Evolutionary conservation across 805 yeast species (phyloP).

Genomic region (Helenozyma baotianmanensis): DNA sequence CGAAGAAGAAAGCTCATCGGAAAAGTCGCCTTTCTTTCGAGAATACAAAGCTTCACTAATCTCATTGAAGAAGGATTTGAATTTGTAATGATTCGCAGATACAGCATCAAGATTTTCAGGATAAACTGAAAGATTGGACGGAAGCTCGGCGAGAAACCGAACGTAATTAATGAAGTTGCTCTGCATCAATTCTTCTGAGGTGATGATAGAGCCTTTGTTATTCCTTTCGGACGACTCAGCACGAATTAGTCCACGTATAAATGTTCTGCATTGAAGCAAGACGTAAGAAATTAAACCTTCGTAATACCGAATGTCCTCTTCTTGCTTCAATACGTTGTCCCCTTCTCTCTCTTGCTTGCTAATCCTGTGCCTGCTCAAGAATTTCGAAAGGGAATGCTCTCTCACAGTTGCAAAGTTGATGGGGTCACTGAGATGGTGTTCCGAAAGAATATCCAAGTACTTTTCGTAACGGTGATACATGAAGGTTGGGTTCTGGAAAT

Average conservation of each 20-base stretch:
- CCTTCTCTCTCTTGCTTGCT: conserved; percentile 4
- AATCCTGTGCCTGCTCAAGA: conserved; percentile 19
- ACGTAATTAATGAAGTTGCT: conserved; percentile 35
- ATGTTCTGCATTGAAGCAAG: conserved; percentile 22
- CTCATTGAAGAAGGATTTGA: conserved; percentile 21
- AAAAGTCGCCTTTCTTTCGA: conserved; percentile 26
- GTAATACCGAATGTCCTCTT: conserved; percentile 15
- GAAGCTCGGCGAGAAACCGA: conserved; percentile 29
- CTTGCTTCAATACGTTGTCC: conserved; percentile 3
- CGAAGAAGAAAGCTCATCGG: conserved; percentile 16
- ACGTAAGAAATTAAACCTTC: conserved; percentile 31
- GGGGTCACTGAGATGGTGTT: conserved; percentile 33
- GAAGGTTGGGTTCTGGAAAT: conserved; percentile 24
- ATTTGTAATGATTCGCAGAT: conserved; percentile 25
- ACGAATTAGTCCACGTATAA: conserved; percentile 23
- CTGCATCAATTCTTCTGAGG: conserved; percentile 36
- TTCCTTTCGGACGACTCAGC: conserved; percentile 5
- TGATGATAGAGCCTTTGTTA: conserved; percentile 5
- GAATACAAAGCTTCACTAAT: conserved; percentile 24
- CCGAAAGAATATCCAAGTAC: conserved; percentile 27
- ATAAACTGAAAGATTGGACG: conserved; percentile 13
- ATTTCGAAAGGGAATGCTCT: conserved; percentile 27
- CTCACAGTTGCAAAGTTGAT: conserved; percentile 34
- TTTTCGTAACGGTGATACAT: conserved; percentile 27
- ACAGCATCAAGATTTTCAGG: conserved; percentile 16